These are phyloP conservation scores for Hamigera avellanea DNA, from an alignment of 495 filamentous ascomycete genomes.

Conservation along the genomic window DNA sequence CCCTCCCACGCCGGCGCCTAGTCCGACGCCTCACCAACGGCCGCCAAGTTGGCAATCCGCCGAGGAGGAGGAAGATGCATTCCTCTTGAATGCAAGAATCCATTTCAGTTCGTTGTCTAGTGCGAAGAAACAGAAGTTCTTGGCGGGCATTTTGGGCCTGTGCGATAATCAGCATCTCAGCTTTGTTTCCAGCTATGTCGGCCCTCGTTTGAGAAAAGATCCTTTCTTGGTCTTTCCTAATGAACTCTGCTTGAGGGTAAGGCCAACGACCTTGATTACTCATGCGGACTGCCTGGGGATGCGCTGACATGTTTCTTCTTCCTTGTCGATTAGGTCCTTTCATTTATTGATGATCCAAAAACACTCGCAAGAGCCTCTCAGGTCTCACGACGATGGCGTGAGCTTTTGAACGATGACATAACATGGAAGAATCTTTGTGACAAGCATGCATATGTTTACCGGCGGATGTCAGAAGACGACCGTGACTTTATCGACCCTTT, in stretches of 20 bases:
- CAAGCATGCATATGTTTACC: constrained; percentile 68
- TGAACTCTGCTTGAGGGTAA: constrained; percentile 80
- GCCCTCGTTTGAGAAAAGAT: constrained; percentile 87
- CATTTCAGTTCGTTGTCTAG: constrained; percentile 44
- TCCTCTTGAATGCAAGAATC: constrained; percentile 41
- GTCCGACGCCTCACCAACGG: constrained; percentile 51
- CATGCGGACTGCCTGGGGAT: background rate
- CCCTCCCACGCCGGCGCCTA: constrained; percentile 57
- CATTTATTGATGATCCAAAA: constrained; percentile 89
- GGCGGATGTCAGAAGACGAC: constrained; percentile 44
- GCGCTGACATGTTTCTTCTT: constrained; percentile 2
- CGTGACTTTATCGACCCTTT: constrained; percentile 26
- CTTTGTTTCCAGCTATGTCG: constrained; percentile 88
- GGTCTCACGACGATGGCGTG: constrained; percentile 86
- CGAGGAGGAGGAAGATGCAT: constrained; percentile 41
- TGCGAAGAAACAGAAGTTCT: constrained; percentile 46
- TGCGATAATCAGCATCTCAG: constrained; percentile 91
- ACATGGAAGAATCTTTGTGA: constrained; percentile 96
- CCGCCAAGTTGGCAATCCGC: constrained; percentile 46
- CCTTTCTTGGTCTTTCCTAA: constrained; percentile 82
- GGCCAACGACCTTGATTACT: constrained; percentile 10
- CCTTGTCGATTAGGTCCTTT: constrained; percentile 52
- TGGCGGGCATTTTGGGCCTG: constrained; percentile 77
- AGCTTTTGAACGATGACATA: constrained; percentile 87
- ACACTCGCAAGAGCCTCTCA: constrained; percentile 86